Conservation (phyloP, 768 basidiomycete genomes). For the Naganishia friedmannii region DNA sequence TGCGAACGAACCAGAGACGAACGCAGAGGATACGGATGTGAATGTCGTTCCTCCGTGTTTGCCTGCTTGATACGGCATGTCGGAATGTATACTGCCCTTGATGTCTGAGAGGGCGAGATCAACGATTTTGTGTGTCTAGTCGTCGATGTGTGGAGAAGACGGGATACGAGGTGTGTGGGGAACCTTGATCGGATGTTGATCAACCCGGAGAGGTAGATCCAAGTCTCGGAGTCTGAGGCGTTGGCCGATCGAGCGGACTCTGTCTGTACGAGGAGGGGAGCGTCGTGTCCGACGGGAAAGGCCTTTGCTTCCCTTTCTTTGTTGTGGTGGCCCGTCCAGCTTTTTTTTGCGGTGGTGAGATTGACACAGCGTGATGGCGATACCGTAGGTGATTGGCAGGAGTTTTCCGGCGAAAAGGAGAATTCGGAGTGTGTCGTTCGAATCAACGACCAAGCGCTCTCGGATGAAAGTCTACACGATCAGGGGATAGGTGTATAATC, state of each 20-base stretch:
- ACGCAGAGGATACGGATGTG: slow-evolving; percentile 8
- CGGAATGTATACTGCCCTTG: not conserved
- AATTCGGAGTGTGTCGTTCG: no score
- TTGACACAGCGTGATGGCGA: not conserved
- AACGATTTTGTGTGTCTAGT: not conserved
- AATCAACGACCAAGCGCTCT: no score
- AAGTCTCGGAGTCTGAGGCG: slow-evolving; percentile 2
- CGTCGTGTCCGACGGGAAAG: not conserved
- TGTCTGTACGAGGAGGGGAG: not conserved
- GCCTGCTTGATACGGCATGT: slow-evolving; percentile 8
- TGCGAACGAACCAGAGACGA: not conserved
- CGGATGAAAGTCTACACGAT: no score
- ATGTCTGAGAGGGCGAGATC: not conserved
- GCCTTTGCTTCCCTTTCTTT: slow-evolving; percentile 1
- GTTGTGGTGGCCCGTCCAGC: not conserved
- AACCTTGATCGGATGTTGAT: not conserved
- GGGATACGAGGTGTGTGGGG: not conserved
- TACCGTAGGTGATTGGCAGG: not conserved
- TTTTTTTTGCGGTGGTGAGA: not conserved
- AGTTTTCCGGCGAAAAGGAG: no score
- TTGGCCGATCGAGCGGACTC: not conserved
- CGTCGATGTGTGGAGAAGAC: not conserved
- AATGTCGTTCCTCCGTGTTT: slow-evolving; percentile 11
- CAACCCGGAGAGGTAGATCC: not conserved
- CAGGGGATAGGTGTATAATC: not conserved